These are phyloP conservation scores for Russula griseocarnosa DNA, from an alignment of 768 basidiomycete genomes.

Conservation along the genomic window DNA sequence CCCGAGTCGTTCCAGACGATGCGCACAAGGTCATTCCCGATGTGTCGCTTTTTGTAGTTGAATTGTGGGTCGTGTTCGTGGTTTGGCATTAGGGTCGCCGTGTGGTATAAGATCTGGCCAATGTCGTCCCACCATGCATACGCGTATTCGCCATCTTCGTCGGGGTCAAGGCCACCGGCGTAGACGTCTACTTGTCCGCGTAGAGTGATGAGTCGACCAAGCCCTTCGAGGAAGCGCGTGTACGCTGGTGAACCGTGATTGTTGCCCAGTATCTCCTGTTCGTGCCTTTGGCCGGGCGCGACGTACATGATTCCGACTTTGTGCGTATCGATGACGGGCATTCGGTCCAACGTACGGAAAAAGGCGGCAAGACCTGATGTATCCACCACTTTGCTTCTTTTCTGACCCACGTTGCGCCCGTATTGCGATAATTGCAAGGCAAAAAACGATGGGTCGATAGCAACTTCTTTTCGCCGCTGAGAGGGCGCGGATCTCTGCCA, in stretches of 20 bases:
- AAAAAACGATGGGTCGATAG: conserved; percentile 80
- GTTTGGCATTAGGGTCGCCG: conserved; percentile 96
- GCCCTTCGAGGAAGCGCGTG: conserved; percentile 84
- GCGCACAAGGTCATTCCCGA: conserved; percentile 94
- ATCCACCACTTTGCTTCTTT: conserved; percentile 48
- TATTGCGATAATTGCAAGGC: conserved; percentile 82
- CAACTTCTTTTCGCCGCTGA: conserved; percentile 81
- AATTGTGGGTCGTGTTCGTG: conserved; percentile 60
- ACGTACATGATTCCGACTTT: conserved; percentile 97
- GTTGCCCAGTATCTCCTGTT: conserved; percentile 84
- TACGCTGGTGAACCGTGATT: conserved; percentile 92
- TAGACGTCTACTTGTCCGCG: conserved; percentile 90
- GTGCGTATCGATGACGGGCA: conserved; percentile 95
- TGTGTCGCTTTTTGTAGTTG: conserved; percentile 88
- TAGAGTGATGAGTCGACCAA: conserved; percentile 83
- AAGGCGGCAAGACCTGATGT: conserved; percentile 53
- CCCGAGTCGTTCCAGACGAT: conserved; percentile 99
- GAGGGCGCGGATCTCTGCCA: conserved; percentile 87
- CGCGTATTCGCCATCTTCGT: conserved; percentile 92
- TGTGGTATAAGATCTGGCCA: conserved; percentile 90
- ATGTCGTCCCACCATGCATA: conserved; percentile 99
- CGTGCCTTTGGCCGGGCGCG: conserved; percentile 81
- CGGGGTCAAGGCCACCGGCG: conserved; percentile 85
- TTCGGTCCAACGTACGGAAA: conserved; percentile 67
- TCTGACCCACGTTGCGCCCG: conserved; percentile 49